Conservation (phyloP, 2,329 filamentous ascomycete genomes). For the Xylariales sp. region DNA sequence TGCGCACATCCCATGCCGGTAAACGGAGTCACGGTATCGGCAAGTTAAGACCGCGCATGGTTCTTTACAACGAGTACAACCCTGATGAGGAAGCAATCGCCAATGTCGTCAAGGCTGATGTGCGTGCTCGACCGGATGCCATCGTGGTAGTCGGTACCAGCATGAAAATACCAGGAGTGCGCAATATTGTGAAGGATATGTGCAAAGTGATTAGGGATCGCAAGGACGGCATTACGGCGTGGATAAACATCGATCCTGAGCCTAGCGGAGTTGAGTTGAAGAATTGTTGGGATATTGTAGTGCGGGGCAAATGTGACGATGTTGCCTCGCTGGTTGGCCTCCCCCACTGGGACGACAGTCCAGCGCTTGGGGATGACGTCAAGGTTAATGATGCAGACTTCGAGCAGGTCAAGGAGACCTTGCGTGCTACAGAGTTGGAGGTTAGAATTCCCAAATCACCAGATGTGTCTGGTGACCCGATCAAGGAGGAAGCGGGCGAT, state of each 20-base stretch:
- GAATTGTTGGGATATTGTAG: constrained; percentile 88
- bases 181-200: constrained; percentile 85
- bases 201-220: constrained; percentile 80
- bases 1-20: constrained; percentile 71
- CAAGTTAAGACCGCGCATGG: constrained; percentile 83
- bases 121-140: constrained; percentile 82
- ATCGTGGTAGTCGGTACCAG: constrained; percentile 94
- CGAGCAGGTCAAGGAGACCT: constrained; percentile 30
- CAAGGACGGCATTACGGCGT: constrained; percentile 81
- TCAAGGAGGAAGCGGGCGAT: constrained; percentile 19
- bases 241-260: constrained; percentile 88
- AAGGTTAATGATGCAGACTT: constrained; percentile 40
- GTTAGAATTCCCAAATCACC: constrained; percentile 34
- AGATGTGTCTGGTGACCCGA: constrained; percentile 10
- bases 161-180: constrained; percentile 89
- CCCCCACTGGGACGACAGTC: constrained; percentile 52
- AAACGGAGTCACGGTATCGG: constrained; percentile 94
- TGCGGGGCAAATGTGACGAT: constrained; percentile 82
- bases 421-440: constrained; percentile 33
- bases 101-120: constrained; percentile 79
- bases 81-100: constrained; percentile 96
- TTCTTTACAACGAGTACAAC: constrained; percentile 96
- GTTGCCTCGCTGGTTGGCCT: constrained; percentile 70
- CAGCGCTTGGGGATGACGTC: constrained; percentile 45
- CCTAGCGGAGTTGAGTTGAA: constrained; percentile 82